Percentiles rank a stretch among this genome's conserved stretches.
These are phyloP conservation scores for Cucumis cinereus DNA, from an alignment of 306 rosid genomes.

Conservation along the genomic window DNA sequence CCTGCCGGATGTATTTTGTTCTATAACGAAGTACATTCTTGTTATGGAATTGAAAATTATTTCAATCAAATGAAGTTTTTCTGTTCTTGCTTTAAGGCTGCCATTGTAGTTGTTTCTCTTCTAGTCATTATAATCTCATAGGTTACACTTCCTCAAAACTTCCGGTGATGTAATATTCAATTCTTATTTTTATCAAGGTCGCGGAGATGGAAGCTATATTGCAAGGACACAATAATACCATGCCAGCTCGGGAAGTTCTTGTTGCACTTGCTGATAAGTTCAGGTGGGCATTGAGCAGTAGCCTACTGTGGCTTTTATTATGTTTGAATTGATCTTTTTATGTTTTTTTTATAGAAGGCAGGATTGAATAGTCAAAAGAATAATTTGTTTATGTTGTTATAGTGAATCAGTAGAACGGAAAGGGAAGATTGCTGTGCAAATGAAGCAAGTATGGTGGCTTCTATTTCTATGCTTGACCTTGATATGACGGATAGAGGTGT, in stretches of 20 bases:
- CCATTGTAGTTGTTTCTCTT: not conserved
- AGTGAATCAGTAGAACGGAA: constrained; percentile 76
- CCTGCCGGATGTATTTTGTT: not conserved
- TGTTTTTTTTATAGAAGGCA: not conserved
- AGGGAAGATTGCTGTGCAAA: constrained; percentile 87
- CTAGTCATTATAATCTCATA: not conserved
- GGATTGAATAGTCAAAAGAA: not conserved
- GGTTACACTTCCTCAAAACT: not conserved
- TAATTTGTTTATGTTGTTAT: constrained; percentile 11
- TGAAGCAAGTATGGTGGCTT: constrained; percentile 69
- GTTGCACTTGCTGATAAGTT: constrained; percentile 75
- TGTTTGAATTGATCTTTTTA: too few species aligned
- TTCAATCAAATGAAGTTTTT: not conserved
- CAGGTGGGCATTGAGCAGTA: constrained; percentile 36
- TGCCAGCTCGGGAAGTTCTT: constrained; percentile 81
- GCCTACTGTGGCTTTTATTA: not conserved
- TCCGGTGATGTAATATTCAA: not conserved
- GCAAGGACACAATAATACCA: constrained; percentile 62
- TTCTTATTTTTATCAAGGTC: constrained; percentile 31
- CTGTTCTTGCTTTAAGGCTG: not conserved
- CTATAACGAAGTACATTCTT: not conserved
- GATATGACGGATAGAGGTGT: not conserved
- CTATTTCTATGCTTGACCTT: not conserved
- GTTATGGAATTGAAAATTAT: not conserved
- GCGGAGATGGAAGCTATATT: constrained; percentile 83